Percentiles rank a stretch among this genome's conserved stretches.
phyloP scores from a whole-genome alignment of 2,329 filamentous ascomycete species.

The Aspergillus novofumigatus region DNA sequence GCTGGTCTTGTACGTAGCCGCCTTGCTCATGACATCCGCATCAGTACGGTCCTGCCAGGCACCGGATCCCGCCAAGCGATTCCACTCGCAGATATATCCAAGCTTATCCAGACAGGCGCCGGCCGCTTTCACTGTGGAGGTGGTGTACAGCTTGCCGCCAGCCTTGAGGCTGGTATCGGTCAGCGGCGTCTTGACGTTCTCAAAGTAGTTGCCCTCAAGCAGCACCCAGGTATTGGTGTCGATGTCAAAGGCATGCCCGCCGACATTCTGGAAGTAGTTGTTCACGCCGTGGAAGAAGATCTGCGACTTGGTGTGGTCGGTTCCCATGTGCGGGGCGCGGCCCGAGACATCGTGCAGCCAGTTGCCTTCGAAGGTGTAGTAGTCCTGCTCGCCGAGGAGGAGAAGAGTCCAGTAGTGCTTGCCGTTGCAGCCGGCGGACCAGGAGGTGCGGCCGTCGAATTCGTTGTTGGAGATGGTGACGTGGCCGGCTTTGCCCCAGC shows the following conservation, averaged over 20 bases:
- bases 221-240: conserved; percentile 45
- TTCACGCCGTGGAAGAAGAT: conserved; percentile 57
- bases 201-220: conserved; percentile 57
- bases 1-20: conserved; percentile 2
- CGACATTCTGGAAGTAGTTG: conserved; percentile 58
- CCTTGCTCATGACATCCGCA: conserved; percentile 2
- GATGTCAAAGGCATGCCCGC: conserved; percentile 56
- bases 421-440: conserved; percentile 55
- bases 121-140: conserved; percentile 3
- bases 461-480: conserved; percentile 60
- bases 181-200: conserved; percentile 45
- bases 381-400: conserved; percentile 5
- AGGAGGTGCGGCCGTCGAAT: conserved; percentile 52
- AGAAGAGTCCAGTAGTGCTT: conserved; percentile 52
- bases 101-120: conserved; percentile 3
- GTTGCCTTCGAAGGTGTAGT: conserved; percentile 8
- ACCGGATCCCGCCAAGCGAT: conserved; percentile 5
- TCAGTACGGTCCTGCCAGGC: conserved; percentile 5
- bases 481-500: conserved; percentile 49
- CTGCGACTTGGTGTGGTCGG: conserved; percentile 26
- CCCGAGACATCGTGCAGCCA: conserved; percentile 9
- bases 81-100: conserved; percentile 13
- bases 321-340: conserved; percentile 9
- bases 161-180: conserved; percentile 5
- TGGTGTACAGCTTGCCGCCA: conserved; percentile 11